These are phyloP conservation scores for Prunus yedoensis DNA, from an alignment of 331 rosid species.

Conservation along the genomic window DNA sequence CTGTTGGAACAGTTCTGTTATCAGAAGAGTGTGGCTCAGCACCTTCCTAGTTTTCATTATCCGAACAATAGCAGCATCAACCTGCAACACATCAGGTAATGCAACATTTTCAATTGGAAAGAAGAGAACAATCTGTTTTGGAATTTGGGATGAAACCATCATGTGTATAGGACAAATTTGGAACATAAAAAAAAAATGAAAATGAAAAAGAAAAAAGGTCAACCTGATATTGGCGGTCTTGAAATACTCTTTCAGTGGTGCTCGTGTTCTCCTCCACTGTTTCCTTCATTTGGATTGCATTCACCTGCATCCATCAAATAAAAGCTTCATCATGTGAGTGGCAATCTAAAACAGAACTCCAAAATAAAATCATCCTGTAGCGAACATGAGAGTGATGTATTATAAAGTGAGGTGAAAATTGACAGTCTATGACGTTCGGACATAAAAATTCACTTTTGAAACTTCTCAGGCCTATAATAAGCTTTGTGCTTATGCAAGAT, in stretches of 20 bases:
- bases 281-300: constrained; percentile 99
- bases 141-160: neutral
- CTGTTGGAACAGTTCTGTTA: constrained; percentile 99
- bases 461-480: constrained; percentile 1
- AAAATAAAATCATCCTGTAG: neutral
- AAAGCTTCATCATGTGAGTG: neutral
- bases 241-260: constrained; percentile 98
- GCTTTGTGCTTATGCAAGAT: constrained; percentile 1
- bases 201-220: constrained; percentile 16
- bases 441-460: neutral
- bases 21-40: constrained; percentile 96
- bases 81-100: constrained; percentile 48
- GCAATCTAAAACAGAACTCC: neutral
- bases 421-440: no score
- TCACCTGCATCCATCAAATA: constrained; percentile 61
- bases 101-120: constrained; percentile 7
- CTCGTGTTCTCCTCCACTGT: constrained; percentile 97
- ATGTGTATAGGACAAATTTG: neutral
- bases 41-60: constrained; percentile 98
- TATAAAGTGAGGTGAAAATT: neutral
- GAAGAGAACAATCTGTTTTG: neutral
- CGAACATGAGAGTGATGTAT: neutral
- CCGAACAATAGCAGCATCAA: constrained; percentile 98
- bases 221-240: constrained; percentile 99
- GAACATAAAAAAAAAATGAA: no score